phyloP scores from a whole-genome alignment of 2,329 filamentous ascomycete genomes.

The Knoxdaviesia proteae region DNA sequence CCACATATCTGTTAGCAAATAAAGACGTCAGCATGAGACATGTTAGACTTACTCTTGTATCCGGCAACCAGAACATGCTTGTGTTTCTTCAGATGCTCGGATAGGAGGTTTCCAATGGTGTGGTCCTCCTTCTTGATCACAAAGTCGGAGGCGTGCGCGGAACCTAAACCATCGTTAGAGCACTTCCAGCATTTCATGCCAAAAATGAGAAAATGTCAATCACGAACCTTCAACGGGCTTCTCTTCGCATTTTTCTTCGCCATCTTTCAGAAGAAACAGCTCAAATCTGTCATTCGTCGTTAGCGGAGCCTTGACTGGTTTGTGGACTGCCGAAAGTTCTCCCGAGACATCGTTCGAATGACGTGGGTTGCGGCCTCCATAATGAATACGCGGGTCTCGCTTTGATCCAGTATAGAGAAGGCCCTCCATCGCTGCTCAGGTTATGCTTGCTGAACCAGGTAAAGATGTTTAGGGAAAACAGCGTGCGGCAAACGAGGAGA shows the following conservation, averaged over 20 bases:
- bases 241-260: conserved; percentile 85
- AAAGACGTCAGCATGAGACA: background rate
- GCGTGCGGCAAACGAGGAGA: background rate
- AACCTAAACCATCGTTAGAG: conserved; percentile 31
- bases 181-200: background rate
- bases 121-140: conserved; percentile 93
- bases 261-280: conserved; percentile 69
- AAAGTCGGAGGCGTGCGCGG: conserved; percentile 90
- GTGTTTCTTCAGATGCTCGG: conserved; percentile 67
- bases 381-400: background rate
- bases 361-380: conserved; percentile 18
- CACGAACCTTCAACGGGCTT: conserved; percentile 64
- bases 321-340: conserved; percentile 3
- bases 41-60: conserved; percentile 48
- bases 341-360: conserved; percentile 17
- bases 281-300: conserved; percentile 48
- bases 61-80: conserved; percentile 74
- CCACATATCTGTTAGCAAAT: conserved; percentile 3
- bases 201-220: background rate
- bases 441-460: background rate
- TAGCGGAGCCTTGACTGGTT: background rate
- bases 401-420: background rate
- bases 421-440: background rate
- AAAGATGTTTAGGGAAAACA: background rate
- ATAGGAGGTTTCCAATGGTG: conserved; percentile 77